Percentiles rank a stretch among this genome's conserved stretches.
Conservation (phyloP, 106 monocot genomes). For the Triglochin maritima region DNA sequence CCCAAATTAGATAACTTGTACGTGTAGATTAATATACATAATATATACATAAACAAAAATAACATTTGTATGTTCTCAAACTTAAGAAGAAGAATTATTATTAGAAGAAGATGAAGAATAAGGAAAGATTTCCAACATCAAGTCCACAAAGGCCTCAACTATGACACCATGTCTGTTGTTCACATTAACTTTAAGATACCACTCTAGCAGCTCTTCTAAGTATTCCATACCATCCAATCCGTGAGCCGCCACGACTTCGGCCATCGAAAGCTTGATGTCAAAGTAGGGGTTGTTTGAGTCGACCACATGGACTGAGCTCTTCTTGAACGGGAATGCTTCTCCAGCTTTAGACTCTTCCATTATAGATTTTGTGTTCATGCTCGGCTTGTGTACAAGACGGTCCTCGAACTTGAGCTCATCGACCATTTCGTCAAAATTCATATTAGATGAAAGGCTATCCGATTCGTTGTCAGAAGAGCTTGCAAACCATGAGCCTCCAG, state of each 20-base stretch:
- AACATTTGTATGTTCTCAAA: too few species aligned
- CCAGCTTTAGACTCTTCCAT: constrained; percentile 15
- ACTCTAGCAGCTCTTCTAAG: constrained; percentile 10
- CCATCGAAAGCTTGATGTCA: constrained; percentile 12
- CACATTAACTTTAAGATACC: constrained; percentile 13
- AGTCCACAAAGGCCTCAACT: constrained; percentile 9
- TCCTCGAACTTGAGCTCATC: constrained; percentile 2
- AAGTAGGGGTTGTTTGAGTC: constrained; percentile 14
- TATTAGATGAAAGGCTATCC: constrained; percentile 17
- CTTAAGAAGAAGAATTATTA: too few species aligned
- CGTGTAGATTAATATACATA: too few species aligned
- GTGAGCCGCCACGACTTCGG: constrained; percentile 11
- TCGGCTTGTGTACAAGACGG: constrained; percentile 54
- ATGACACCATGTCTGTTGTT: constrained; percentile 8
- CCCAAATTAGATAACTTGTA: too few species aligned
- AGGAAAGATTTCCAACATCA: constrained; percentile 7
- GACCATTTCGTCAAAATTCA: constrained; percentile 10
- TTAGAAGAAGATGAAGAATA: too few species aligned
- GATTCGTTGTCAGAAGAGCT: constrained; percentile 22
- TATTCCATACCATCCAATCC: not conserved
- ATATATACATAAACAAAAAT: too few species aligned
- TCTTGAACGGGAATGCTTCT: constrained; percentile 8
- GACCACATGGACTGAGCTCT: constrained; percentile 6
- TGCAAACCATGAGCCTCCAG: constrained; percentile 22
- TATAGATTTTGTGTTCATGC: constrained; percentile 38